phyloP scores from a whole-genome alignment of 1,139 yeast genomes.

The Diutina siamensis region DNA sequence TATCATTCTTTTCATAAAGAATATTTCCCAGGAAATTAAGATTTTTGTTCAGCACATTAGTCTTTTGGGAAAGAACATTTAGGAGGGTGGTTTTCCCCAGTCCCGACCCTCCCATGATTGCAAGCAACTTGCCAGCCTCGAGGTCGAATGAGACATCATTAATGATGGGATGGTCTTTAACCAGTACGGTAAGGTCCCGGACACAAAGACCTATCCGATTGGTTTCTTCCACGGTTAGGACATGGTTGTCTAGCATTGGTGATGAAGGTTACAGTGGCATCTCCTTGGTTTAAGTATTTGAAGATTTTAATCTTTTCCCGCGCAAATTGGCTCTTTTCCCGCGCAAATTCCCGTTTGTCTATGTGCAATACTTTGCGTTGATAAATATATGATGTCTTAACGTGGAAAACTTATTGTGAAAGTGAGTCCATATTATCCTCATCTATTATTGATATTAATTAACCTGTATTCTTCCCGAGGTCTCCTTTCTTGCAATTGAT shows the following conservation, averaged over 20 bases:
- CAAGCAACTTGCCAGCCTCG: slow-evolving; percentile 45
- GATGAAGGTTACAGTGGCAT: not conserved
- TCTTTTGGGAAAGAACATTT: slow-evolving; percentile 58
- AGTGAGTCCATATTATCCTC: too few relatives aligned
- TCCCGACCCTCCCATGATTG: slow-evolving; percentile 96
- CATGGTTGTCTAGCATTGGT: not conserved
- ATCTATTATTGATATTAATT: too few relatives aligned
- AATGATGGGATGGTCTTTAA: slow-evolving; percentile 17
- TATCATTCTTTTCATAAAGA: slow-evolving; percentile 24
- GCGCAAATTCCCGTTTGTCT: too few relatives aligned
- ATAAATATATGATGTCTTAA: too few relatives aligned
- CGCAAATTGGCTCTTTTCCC: too few relatives aligned
- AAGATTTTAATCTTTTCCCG: not conserved
- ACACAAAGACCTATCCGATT: slow-evolving; percentile 20
- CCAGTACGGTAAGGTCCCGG: slow-evolving; percentile 20
- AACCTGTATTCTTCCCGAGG: too few relatives aligned
- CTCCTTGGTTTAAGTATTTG: not conserved
- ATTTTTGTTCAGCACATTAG: slow-evolving; percentile 22
- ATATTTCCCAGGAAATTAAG: slow-evolving; percentile 33
- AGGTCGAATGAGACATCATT: slow-evolving; percentile 44
- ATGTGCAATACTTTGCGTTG: too few relatives aligned
- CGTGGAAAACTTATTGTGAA: too few relatives aligned
- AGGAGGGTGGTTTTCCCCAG: slow-evolving; percentile 78
- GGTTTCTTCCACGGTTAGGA: not conserved
- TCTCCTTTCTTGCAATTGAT: too few relatives aligned